phyloP scores from a whole-genome alignment of 805 yeast genomes.

The Hanseniaspora lindneri region DNA sequence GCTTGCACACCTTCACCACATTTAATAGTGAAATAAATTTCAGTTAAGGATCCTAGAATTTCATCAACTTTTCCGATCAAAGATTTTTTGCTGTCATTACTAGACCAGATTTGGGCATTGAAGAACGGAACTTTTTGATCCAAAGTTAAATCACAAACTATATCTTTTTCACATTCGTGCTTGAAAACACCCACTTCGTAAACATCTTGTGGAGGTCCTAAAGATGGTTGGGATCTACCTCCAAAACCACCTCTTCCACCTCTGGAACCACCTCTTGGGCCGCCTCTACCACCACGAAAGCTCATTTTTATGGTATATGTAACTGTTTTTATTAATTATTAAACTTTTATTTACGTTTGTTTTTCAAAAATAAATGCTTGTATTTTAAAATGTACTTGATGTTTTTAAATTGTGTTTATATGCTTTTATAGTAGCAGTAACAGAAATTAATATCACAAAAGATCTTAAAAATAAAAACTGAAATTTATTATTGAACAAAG shows the following conservation, averaged over 20 bases:
- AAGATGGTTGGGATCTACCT: conserved; percentile 60
- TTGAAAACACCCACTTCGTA: conserved; percentile 87
- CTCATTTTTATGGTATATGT: conserved; percentile 26
- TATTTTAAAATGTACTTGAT: too few relatives aligned
- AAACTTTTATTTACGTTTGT: not conserved
- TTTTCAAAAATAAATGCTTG: not conserved
- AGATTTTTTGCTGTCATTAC: conserved; percentile 56
- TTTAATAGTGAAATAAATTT: conserved; percentile 93
- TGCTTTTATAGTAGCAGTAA: not conserved
- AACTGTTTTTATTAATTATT: conserved; percentile 1
- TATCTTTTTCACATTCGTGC: conserved; percentile 93
- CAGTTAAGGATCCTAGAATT: conserved; percentile 93
- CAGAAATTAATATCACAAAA: not conserved
- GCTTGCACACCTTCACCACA: conserved; percentile 96
- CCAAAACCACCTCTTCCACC: conserved; percentile 44
- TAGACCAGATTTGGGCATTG: conserved; percentile 95
- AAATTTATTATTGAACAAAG: not conserved
- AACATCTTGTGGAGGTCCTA: conserved; percentile 94
- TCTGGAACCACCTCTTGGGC: conserved; percentile 39
- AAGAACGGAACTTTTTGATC: conserved; percentile 93
- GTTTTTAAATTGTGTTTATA: too few relatives aligned
- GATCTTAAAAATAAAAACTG: not conserved
- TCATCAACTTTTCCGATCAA: conserved; percentile 97
- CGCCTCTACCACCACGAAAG: conserved; percentile 34
- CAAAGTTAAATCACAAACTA: conserved; percentile 79